A percentile compares a stretch with the other conserved stretches of the same genome.
Evolutionary conservation across 2,329 filamentous ascomycete genomes (phyloP).

Genomic region (Aspergillus arachidicola): DNA sequence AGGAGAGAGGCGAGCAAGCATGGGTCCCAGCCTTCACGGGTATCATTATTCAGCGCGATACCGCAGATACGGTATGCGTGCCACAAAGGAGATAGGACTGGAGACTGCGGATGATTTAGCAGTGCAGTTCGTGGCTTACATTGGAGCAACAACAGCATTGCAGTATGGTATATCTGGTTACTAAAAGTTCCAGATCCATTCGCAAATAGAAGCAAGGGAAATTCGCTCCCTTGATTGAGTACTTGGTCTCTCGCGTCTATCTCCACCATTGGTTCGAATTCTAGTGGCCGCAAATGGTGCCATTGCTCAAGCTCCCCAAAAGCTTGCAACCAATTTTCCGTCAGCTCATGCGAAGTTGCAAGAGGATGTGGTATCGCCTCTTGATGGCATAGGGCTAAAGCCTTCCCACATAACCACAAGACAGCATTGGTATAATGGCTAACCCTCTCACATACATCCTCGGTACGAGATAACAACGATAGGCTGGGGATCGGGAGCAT

Average conservation of each 20-base stretch:
- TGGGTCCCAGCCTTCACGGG: slow-evolving; percentile 57
- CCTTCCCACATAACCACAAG: slow-evolving; percentile 31
- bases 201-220: slow-evolving; percentile 50
- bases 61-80: slow-evolving; percentile 60
- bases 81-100: slow-evolving; percentile 51
- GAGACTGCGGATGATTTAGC: slow-evolving; percentile 24
- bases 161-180: slow-evolving; percentile 61
- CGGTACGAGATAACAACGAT: slow-evolving; percentile 8
- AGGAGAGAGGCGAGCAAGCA: slow-evolving; percentile 56
- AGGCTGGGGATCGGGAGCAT: slow-evolving; percentile 16
- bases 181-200: slow-evolving; percentile 48
- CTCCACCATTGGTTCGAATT: slow-evolving; percentile 36
- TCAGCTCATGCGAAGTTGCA: slow-evolving; percentile 10
- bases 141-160: slow-evolving; percentile 55
- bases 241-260: slow-evolving; percentile 33
- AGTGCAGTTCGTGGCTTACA: slow-evolving; percentile 42
- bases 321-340: slow-evolving; percentile 27
- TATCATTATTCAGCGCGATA: slow-evolving; percentile 61
- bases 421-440: slow-evolving; percentile 26
- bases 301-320: slow-evolving; percentile 31
- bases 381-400: slow-evolving; percentile 22
- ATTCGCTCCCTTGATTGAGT: slow-evolving; percentile 22
- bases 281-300: slow-evolving; percentile 30
- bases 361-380: slow-evolving; percentile 12
- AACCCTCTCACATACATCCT: slow-evolving; percentile 22